These are phyloP conservation scores for Rehmannia glutinosa DNA, from an alignment of 257 asterid genomes.

Conservation along the genomic window DNA sequence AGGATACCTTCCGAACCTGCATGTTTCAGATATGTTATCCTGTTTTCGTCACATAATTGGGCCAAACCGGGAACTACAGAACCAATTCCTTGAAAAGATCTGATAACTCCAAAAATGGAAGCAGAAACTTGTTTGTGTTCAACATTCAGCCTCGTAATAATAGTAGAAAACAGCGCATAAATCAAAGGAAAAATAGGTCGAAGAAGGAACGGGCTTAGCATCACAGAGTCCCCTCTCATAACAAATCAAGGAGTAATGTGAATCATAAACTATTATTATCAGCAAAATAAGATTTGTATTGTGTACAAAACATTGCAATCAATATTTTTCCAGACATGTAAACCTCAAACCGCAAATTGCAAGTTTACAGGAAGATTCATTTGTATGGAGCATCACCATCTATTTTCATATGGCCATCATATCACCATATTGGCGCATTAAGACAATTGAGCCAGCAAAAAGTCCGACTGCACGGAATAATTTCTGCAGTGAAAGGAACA, in stretches of 20 bases:
- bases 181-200: no score
- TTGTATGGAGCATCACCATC: neutral
- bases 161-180: no score
- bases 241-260: neutral
- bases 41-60: no score
- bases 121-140: no score
- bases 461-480: conserved; percentile 69
- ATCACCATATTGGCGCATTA: conserved; percentile 84
- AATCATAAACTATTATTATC: neutral
- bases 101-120: no score
- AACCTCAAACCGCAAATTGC: neutral
- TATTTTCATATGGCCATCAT: conserved; percentile 59
- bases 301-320: neutral
- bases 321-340: neutral
- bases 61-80: no score
- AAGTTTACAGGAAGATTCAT: neutral
- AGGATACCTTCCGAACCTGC: no score
- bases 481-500: conserved; percentile 48
- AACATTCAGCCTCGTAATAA: no score
- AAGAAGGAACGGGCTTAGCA: neutral
- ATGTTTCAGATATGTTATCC: no score
- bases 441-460: conserved; percentile 71
- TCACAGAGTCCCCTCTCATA: neutral
- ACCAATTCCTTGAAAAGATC: no score
- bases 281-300: neutral